Conservation (phyloP, 2,329 filamentous ascomycete genomes). For the Neofusicoccum ribis region DNA sequence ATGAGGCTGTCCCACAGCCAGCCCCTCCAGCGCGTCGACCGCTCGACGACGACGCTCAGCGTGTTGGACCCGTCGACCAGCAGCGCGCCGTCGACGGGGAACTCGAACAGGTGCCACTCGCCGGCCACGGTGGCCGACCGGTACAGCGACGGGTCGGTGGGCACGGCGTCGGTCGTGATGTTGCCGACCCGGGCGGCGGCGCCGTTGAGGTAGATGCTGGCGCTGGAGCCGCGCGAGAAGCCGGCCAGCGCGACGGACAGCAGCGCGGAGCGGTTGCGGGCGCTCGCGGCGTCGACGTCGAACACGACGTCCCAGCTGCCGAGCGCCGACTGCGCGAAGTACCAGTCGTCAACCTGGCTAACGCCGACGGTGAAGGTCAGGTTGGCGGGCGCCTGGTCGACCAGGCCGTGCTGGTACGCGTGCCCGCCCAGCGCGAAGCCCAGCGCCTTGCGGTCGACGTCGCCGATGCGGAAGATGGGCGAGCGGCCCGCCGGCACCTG, state of each 20-base stretch:
- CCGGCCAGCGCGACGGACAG: slow-evolving; percentile 48
- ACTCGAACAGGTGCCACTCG: slow-evolving; percentile 52
- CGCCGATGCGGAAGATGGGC: slow-evolving; percentile 52
- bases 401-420: slow-evolving; percentile 48
- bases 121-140: slow-evolving; percentile 48
- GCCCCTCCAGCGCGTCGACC: slow-evolving; percentile 40
- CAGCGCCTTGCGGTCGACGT: slow-evolving; percentile 48
- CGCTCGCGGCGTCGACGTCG: slow-evolving; percentile 23
- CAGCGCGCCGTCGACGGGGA: slow-evolving; percentile 30
- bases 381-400: slow-evolving; percentile 47
- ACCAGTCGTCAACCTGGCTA: slow-evolving; percentile 47
- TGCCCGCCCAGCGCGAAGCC: slow-evolving; percentile 48
- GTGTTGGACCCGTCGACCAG: slow-evolving; percentile 38
- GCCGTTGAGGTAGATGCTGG: slow-evolving; percentile 42
- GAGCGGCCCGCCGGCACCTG: slow-evolving; percentile 36
- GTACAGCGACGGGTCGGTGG: slow-evolving; percentile 51
- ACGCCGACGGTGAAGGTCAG: slow-evolving; percentile 47
- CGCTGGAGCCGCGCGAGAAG: slow-evolving; percentile 45
- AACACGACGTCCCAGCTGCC: slow-evolving; percentile 38
- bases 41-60: slow-evolving; percentile 40
- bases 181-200: slow-evolving; percentile 38
- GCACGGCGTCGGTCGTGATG: slow-evolving; percentile 37
- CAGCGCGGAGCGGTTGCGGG: slow-evolving; percentile 27
- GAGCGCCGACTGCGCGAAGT: slow-evolving; percentile 46
- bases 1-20: slow-evolving; percentile 47